Percentiles rank a stretch among this genome's conserved stretches.
phyloP scores from a whole-genome alignment of 73 alveolate species.

The Stentor coeruleus region DNA sequence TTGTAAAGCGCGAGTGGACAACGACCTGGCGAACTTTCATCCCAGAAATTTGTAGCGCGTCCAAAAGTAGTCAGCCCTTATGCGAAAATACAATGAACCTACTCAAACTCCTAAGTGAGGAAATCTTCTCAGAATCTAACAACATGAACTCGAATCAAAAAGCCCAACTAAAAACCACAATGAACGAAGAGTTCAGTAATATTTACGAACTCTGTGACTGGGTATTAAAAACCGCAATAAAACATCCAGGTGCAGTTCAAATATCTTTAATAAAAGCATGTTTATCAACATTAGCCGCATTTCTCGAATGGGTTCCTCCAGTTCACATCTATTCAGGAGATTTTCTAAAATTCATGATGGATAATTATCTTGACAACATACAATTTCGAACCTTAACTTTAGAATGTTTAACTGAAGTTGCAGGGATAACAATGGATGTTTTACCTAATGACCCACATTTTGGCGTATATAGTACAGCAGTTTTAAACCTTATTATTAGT shows the following conservation, averaged over 20 bases:
- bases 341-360: constrained; percentile 33
- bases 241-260: constrained; percentile 49
- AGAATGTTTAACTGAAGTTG: constrained; percentile 25
- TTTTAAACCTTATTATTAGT: neutral
- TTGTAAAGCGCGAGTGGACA: constrained; percentile 92
- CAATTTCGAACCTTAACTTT: constrained; percentile 11
- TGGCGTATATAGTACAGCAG: neutral
- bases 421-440: constrained; percentile 26
- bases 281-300: constrained; percentile 55
- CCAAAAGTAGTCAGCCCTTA: constrained; percentile 68
- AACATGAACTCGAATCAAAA: constrained; percentile 71
- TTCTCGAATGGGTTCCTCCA: constrained; percentile 59
- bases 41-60: constrained; percentile 83
- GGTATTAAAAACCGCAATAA: constrained; percentile 53
- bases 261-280: constrained; percentile 42
- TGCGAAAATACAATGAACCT: constrained; percentile 89
- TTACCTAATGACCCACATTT: constrained; percentile 24
- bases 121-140: constrained; percentile 86
- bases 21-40: constrained; percentile 87
- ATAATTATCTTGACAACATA: constrained; percentile 22
- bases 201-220: constrained; percentile 84
- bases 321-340: constrained; percentile 64
- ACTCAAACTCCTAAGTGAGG: constrained; percentile 85
- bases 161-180: constrained; percentile 66
- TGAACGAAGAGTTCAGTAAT: constrained; percentile 79